Evolutionary conservation across 2,329 filamentous ascomycete genomes (phyloP).

Genomic region (Aspergillus quadricinctus): DNA sequence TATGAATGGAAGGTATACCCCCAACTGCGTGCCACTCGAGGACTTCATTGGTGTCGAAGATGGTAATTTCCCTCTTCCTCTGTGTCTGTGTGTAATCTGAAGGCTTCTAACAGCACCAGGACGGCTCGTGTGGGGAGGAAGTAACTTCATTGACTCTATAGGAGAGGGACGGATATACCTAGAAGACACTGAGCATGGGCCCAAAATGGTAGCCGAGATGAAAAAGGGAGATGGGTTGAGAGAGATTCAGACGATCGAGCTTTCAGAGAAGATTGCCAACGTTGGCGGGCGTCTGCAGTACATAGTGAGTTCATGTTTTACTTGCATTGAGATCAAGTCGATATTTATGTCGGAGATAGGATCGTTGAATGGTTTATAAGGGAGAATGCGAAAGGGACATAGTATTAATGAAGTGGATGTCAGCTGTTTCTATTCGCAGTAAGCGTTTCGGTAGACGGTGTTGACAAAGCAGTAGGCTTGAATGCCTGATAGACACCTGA

Average conservation of each 20-base stretch:
- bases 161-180: conserved; percentile 6
- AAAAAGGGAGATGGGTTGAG: conserved; percentile 5
- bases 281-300: background rate
- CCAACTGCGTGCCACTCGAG: conserved; percentile 10
- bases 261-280: conserved; percentile 15
- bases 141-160: conserved; percentile 13
- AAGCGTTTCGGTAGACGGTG: too few species aligned
- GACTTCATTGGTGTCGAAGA: conserved; percentile 15
- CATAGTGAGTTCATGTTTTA: too few species aligned
- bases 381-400: too few species aligned
- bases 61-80: conserved; percentile 2
- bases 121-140: conserved; percentile 18
- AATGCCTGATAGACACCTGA: background rate
- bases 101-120: conserved; percentile 2
- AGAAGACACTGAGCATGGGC: conserved; percentile 9
- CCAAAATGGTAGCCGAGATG: conserved; percentile 15
- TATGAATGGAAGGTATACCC: background rate
- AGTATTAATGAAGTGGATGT: background rate
- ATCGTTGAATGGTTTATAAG: background rate
- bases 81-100: background rate
- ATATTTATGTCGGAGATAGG: background rate
- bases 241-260: conserved; percentile 12
- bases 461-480: background rate
- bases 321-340: background rate
- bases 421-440: too few species aligned